These are phyloP conservation scores for Agroathelia rolfsii DNA, from an alignment of 1,284 basidiomycete species.

Conservation along the genomic window DNA sequence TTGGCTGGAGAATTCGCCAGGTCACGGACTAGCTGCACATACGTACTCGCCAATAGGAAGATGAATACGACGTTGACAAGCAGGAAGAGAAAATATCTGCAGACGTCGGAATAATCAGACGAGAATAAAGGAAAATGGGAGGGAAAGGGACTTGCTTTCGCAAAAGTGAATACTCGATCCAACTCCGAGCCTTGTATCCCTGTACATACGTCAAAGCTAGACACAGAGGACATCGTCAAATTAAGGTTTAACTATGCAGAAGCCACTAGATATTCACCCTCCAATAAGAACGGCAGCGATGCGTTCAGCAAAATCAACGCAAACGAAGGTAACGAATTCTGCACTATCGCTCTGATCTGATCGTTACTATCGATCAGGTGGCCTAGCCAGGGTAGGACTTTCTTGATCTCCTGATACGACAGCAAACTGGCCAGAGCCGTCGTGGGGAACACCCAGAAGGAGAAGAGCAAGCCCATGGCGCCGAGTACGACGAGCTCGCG, in stretches of 20 bases:
- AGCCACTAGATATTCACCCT: conserved; percentile 43
- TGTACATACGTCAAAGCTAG: conserved; percentile 80
- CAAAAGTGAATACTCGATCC: conserved; percentile 88
- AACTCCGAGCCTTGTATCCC: conserved; percentile 81
- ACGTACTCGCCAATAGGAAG: conserved; percentile 84
- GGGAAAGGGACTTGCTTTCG: conserved; percentile 58
- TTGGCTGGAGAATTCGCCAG: conserved; percentile 81
- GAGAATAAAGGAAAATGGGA: conserved; percentile 1
- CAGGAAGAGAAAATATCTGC: conserved; percentile 88
- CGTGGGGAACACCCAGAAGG: conserved; percentile 85
- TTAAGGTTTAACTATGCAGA: neutral
- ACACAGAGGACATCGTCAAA: conserved; percentile 4
- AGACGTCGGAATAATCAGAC: conserved; percentile 8
- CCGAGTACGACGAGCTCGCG: conserved; percentile 64
- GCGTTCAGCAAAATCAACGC: conserved; percentile 90
- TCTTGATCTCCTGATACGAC: conserved; percentile 88
- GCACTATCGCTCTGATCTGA: conserved; percentile 77
- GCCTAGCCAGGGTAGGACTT: conserved; percentile 78
- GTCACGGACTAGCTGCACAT: conserved; percentile 82
- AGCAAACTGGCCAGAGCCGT: conserved; percentile 77
- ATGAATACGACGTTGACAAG: conserved; percentile 94
- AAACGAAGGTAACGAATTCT: conserved; percentile 86
- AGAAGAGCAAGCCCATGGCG: conserved; percentile 61
- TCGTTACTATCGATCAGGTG: conserved; percentile 71
- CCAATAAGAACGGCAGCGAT: conserved; percentile 79